A percentile compares a stretch with the other conserved stretches of the same genome.
Conservation (phyloP, 225 moss, liverwort and hornwort genomes). For the Polytrichum formosum region DNA sequence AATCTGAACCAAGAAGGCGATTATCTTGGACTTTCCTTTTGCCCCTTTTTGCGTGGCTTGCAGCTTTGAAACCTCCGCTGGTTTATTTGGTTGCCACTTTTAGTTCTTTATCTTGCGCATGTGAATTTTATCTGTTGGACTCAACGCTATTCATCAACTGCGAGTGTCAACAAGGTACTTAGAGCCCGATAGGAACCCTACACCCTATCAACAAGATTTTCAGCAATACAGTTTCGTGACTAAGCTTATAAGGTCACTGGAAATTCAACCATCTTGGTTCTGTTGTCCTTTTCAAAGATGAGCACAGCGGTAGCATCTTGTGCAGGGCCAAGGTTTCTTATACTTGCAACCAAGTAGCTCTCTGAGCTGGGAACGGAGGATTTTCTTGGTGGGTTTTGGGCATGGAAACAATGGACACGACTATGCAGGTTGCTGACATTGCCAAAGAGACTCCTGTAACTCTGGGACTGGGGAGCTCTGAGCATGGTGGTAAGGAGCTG, state of each 20-base stretch:
- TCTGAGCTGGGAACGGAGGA: slow-evolving; percentile 14
- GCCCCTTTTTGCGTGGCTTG: too few species aligned
- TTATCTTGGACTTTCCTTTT: too few species aligned
- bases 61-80: too few species aligned
- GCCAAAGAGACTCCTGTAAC: slow-evolving; percentile 17
- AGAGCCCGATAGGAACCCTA: background rate
- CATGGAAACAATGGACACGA: slow-evolving; percentile 21
- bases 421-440: slow-evolving; percentile 16
- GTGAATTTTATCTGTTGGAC: too few species aligned
- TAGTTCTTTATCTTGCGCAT: too few species aligned
- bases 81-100: too few species aligned
- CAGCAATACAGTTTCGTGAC: background rate
- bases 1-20: too few species aligned
- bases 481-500: slow-evolving; percentile 1
- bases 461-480: slow-evolving; percentile 8
- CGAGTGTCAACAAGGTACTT: background rate
- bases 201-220: background rate
- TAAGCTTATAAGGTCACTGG: background rate
- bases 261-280: background rate
- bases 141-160: background rate
- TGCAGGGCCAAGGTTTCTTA: background rate
- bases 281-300: background rate
- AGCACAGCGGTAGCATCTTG: background rate
- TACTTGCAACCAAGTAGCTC: slow-evolving; percentile 13
- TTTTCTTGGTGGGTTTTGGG: background rate